These are phyloP conservation scores for Ascochyta lentis DNA, from an alignment of 2,329 filamentous ascomycete species.

Conservation along the genomic window DNA sequence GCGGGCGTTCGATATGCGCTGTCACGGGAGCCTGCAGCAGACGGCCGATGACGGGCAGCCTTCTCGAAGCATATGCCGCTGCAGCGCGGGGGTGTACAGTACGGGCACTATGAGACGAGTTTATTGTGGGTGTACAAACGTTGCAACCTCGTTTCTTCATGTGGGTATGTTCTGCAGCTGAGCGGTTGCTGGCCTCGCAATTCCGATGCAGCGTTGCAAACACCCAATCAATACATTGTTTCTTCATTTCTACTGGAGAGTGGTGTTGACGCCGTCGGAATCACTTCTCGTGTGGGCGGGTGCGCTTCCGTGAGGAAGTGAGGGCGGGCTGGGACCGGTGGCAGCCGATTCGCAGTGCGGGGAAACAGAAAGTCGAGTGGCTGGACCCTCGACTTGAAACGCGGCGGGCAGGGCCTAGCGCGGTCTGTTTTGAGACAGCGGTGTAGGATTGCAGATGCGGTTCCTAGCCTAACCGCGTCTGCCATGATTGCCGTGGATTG, in stretches of 20 bases:
- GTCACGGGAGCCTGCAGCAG: conserved; percentile 7
- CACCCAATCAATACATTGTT: not conserved
- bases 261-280: conserved; percentile 6
- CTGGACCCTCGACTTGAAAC: conserved; percentile 19
- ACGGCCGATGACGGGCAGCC: conserved; percentile 9
- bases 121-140: conserved; percentile 3
- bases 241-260: not conserved
- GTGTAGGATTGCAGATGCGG: conserved; percentile 22
- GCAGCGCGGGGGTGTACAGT: conserved; percentile 4
- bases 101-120: not conserved
- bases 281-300: conserved; percentile 17
- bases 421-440: conserved; percentile 17
- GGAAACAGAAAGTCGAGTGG: conserved; percentile 15
- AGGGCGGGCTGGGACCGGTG: conserved; percentile 10
- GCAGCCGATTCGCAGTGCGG: conserved; percentile 19
- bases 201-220: not conserved
- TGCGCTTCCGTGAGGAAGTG: conserved; percentile 4
- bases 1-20: conserved; percentile 17
- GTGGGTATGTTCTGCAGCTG: not conserved
- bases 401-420: conserved; percentile 12
- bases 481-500: conserved; percentile 22
- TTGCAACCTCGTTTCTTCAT: not conserved
- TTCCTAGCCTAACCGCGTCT: conserved; percentile 30
- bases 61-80: conserved; percentile 15
- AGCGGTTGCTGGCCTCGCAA: not conserved